Evolutionary conservation across 768 basidiomycete genomes (phyloP), one percentile per base, ranked within the genome.

Genomic region (Pleurotus djamor): DNA sequence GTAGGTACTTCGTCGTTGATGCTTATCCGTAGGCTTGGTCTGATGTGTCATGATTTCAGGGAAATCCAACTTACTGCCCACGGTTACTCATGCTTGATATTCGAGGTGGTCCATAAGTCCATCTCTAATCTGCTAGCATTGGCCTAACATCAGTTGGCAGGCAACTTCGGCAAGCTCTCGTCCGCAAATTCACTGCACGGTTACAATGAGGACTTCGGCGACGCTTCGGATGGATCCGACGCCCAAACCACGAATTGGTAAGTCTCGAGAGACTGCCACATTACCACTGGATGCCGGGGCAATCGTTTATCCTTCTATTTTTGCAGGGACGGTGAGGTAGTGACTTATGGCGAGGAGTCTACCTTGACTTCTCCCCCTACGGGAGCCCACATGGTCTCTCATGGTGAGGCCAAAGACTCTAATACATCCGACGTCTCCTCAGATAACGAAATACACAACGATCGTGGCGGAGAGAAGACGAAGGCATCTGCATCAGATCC

Each of bases 21-120:
- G 34, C 9, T 14, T 34, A 10, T 45, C 13, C 16, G 21, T 8
- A 36, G 17, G 32, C n/a, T 57, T 3, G 38, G 9, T 41, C 38
- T 41, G n/a, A 41, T 28, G 21, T 28, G 21, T 55, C 4, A 63
- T 47, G 45, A 47, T n/a, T 44, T 67, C 70, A 86, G 85, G 68
- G 80, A 69, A 65, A 74, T 68, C 37, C 79, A 69, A 71, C 76
- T 52, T 78, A 79, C 65, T 87, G 79, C 65, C 91, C 91, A 34
- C 78, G 91, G 51, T 70, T 88, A 12, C 76, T 92, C 33, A 69
- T 83, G 16, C 84, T 92, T 65, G 91, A 92, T 70, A 72, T 78
- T 47, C 90, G 87, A 77, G 78, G 89, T 87, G 60, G 62, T 72
- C 38, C 38, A 63, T 57, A 17, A 36, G 57, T 58, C 28, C 35